Conservation (phyloP, 2,329 filamentous ascomycete genomes). For the Aureobasidium sp. region DNA sequence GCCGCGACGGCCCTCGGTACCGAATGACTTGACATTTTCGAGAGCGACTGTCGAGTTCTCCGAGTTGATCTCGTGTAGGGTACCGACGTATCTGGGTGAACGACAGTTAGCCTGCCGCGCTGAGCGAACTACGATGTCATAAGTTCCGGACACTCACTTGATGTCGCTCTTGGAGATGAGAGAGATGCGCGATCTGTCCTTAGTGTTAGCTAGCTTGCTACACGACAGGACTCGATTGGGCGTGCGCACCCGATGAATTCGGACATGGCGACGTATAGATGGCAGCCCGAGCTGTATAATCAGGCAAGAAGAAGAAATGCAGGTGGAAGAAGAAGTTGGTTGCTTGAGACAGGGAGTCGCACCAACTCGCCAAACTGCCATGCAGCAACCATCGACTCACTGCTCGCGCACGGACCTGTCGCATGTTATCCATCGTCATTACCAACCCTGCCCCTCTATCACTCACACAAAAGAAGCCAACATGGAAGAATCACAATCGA, state of each 20-base stretch:
- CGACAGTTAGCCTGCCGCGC: background rate
- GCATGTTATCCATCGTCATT: background rate
- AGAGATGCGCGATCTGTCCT: conserved; percentile 75
- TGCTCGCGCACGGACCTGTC: background rate
- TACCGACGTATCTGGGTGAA: conserved; percentile 77
- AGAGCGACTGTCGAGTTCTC: conserved; percentile 94
- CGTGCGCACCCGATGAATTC: conserved; percentile 51
- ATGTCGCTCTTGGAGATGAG: conserved; percentile 97
- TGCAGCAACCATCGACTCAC: background rate
- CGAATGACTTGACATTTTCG: conserved; percentile 90
- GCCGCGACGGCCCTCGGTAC: conserved; percentile 81
- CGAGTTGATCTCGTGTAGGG: conserved; percentile 95
- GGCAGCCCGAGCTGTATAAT: conserved; percentile 1
- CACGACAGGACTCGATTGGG: conserved; percentile 41
- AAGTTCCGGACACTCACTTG: conserved; percentile 54
- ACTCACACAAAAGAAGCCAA: background rate
- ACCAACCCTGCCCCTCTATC: background rate
- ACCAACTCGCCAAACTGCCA: background rate
- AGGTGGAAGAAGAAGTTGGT: background rate
- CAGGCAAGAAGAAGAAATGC: conserved; percentile 1
- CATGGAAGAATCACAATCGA: conserved; percentile 19
- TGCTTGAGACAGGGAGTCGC: background rate
- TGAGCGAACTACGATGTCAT: background rate
- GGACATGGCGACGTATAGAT: conserved; percentile 39
- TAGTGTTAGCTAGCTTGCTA: conserved; percentile 7